Conservation (phyloP, 352 stramenopile species). For the Elongisporangium anandrum region DNA sequence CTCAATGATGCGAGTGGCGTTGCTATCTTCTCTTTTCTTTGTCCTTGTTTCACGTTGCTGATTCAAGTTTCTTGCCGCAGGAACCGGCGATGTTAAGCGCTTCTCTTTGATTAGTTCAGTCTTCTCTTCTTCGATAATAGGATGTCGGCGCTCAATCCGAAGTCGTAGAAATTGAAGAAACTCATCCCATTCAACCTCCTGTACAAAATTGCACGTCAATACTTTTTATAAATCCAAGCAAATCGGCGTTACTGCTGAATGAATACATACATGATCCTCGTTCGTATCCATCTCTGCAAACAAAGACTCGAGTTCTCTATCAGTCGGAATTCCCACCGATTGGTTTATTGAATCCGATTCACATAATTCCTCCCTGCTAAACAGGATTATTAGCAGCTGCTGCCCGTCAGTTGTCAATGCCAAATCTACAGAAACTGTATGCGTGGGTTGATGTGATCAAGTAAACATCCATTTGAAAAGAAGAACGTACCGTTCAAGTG, state of each 20-base stretch:
- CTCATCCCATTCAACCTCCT: slow-evolving; percentile 55
- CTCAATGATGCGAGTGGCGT: background rate
- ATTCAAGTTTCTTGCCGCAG: too few species aligned
- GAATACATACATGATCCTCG: slow-evolving; percentile 32
- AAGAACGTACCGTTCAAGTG: slow-evolving; percentile 29
- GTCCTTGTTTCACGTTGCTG: slow-evolving; percentile 15
- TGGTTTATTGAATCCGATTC: background rate
- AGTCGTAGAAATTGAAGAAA: slow-evolving; percentile 44
- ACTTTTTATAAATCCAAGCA: background rate
- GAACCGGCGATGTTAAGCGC: background rate
- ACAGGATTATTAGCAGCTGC: slow-evolving; percentile 34
- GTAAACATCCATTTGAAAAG: background rate
- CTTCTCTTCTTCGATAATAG: slow-evolving; percentile 6
- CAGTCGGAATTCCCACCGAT: background rate
- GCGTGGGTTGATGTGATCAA: background rate
- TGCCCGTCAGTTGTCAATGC: slow-evolving; percentile 26
- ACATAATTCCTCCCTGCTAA: background rate
- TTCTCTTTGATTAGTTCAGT: background rate
- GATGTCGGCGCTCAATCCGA: background rate
- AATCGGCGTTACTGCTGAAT: background rate
- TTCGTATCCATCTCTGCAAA: slow-evolving; percentile 52
- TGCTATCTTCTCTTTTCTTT: slow-evolving; percentile 26
- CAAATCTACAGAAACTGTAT: slow-evolving; percentile 23
- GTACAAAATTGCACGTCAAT: background rate
- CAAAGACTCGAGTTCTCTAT: slow-evolving; percentile 21